phyloP scores from a whole-genome alignment of 306 rosid species.

The Lotus japonicus region DNA sequence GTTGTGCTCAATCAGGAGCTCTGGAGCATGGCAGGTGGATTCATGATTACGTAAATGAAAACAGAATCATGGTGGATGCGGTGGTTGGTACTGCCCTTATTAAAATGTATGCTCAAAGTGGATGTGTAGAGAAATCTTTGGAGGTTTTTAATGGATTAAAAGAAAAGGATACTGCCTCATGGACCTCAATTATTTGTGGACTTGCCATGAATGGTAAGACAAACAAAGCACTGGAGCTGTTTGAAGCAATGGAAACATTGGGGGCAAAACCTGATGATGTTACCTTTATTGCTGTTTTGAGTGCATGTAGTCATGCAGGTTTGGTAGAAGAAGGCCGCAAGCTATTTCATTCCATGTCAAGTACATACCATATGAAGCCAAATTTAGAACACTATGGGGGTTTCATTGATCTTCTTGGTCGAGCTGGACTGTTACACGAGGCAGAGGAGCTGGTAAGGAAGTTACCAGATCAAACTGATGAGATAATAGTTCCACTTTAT shows the following conservation, averaged over 20 bases:
- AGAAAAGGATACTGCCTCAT: conserved; percentile 55
- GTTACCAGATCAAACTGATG: conserved; percentile 36
- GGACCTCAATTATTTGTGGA: conserved; percentile 68
- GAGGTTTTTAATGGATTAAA: conserved; percentile 45
- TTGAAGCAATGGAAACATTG: conserved; percentile 44
- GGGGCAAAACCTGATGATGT: conserved; percentile 61
- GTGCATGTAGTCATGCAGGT: conserved; percentile 69
- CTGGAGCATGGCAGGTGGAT: conserved; percentile 67
- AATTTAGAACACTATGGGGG: conserved; percentile 69
- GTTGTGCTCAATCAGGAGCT: conserved; percentile 67
- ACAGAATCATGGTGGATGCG: conserved; percentile 41
- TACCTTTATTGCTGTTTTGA: conserved; percentile 52
- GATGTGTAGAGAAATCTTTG: conserved; percentile 49
- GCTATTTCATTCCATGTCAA: conserved; percentile 44
- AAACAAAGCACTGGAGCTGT: conserved; percentile 51
- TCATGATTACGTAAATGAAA: conserved; percentile 41
- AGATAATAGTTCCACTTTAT: conserved; percentile 43
- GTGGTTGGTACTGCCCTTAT: conserved; percentile 64
- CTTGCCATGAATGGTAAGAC: conserved; percentile 64
- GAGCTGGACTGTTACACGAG: conserved; percentile 61
- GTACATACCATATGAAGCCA: conserved; percentile 39
- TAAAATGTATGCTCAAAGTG: conserved; percentile 75
- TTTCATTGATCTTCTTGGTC: conserved; percentile 60
- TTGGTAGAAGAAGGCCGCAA: conserved; percentile 58
- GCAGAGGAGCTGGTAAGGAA: conserved; percentile 53